Base-by-base conservation (phyloP, 345 rosid genomes). In the Odontarrhena argentea region DNA sequence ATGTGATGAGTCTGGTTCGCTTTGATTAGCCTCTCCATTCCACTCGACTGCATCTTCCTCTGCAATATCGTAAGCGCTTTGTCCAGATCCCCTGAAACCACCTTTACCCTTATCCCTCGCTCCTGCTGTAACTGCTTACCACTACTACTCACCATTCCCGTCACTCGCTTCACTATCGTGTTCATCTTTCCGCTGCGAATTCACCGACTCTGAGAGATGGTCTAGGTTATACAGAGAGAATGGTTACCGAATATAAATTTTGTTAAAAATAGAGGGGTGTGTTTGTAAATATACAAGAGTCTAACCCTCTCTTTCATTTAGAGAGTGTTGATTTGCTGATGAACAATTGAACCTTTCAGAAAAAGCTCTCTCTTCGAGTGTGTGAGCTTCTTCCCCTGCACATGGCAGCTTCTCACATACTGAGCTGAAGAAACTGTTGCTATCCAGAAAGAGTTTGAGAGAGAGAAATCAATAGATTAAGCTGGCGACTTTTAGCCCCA, bases 81-180 rank as follows among this genome's bases (percentile, higher is more conserved):
- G 51, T 93, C 98, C 60, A 93, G 68, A 73, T 85, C 84, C 26
- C 94, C 92, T 7, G 80, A 18, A 6, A 14, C 1, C 10, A 90
- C 97, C 84, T 81, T 82, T 75, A 90, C 96, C 25, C 98, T 74
- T 44, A 93, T 93, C 64, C 97, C 96, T 69, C 98, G 64, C 77
- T 74, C 81, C 38, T 89, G 96, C 64, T 87, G 93, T 40, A 57
- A 38, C 70, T 69, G 81, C 48, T 43, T 45, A 34, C 28, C 44
- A 1, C 57, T 56, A 78, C 66, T 74, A 52, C 30, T 75, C 61
- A 72, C 43, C 24, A 60, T 25, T 2, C 68, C 76, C n/a, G 73
- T 51, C 8, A 66, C 76, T 76, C 69, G 76, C 51, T 67, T 76
- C 49, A 55, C 59, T 40, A 76, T 65, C 32, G 79, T 57, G 63